Conservation (phyloP, 2,329 filamentous ascomycete genomes). For the Exophiala alcalophila region DNA sequence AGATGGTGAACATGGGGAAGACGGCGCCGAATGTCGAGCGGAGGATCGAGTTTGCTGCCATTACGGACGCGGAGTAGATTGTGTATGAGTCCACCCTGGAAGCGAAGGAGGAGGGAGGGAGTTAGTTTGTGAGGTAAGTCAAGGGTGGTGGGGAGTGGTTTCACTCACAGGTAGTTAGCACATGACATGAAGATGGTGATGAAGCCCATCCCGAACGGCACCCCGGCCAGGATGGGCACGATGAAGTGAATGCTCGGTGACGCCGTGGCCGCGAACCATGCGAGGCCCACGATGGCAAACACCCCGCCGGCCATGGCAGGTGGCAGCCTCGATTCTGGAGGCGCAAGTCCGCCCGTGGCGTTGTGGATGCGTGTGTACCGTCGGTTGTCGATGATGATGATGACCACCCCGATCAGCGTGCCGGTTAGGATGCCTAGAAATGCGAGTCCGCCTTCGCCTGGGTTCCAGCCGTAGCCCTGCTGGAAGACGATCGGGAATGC, state of each 20-base stretch:
- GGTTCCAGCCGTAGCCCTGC: conserved; percentile 55
- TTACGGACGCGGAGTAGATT: conserved; percentile 42
- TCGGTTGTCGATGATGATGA: conserved; percentile 42
- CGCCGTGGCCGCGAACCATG: conserved; percentile 61
- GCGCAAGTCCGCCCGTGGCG: conserved; percentile 13
- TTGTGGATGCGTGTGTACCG: conserved; percentile 26
- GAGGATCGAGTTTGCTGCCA: conserved; percentile 46
- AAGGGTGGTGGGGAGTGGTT: background rate
- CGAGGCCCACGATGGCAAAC: conserved; percentile 55
- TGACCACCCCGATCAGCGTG: conserved; percentile 39
- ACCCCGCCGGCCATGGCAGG: conserved; percentile 50
- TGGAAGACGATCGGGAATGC: conserved; percentile 66
- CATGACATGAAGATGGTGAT: conserved; percentile 40
- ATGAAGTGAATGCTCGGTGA: conserved; percentile 40
- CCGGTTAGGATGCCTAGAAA: conserved; percentile 63
- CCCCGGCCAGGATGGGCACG: conserved; percentile 37
- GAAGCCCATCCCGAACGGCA: conserved; percentile 41
- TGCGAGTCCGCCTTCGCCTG: conserved; percentile 59
- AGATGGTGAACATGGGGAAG: conserved; percentile 48
- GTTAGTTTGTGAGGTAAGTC: background rate
- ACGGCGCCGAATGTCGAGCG: conserved; percentile 47
- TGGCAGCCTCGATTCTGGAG: conserved; percentile 52
- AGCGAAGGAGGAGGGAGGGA: background rate
- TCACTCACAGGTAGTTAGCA: conserved; percentile 38
- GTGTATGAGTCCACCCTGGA: conserved; percentile 41